A percentile compares a stretch with the other conserved stretches of the same genome.
These are phyloP conservation scores for Aspergillus awamori DNA, from an alignment of 2,329 filamentous ascomycete genomes.

Conservation along the genomic window DNA sequence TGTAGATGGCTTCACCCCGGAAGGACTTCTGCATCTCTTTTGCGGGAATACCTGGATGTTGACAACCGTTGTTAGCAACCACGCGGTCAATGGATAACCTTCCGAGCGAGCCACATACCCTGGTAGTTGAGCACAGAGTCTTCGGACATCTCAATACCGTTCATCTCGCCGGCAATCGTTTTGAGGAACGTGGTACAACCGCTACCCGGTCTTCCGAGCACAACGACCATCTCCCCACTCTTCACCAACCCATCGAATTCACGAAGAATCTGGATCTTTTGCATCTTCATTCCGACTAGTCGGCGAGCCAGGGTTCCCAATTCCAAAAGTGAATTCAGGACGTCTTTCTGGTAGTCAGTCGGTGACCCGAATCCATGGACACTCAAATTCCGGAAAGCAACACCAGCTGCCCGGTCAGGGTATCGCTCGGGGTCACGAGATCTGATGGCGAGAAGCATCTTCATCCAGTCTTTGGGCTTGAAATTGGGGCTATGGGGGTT, in stretches of 20 bases:
- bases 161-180: conserved; percentile 77
- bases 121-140: conserved; percentile 30
- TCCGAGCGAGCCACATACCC: background rate
- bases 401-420: conserved; percentile 52
- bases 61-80: background rate
- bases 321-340: conserved; percentile 59
- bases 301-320: conserved; percentile 40
- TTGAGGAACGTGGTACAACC: conserved; percentile 82
- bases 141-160: conserved; percentile 66
- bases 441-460: conserved; percentile 23
- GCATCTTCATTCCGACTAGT: conserved; percentile 19
- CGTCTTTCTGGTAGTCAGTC: conserved; percentile 68
- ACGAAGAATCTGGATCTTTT: conserved; percentile 54
- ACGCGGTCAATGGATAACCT: too few relatives aligned
- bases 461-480: conserved; percentile 26
- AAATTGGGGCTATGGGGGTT: conserved; percentile 27
- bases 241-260: conserved; percentile 63
- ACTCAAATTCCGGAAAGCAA: conserved; percentile 65
- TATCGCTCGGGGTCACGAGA: conserved; percentile 24
- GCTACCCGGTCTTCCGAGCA: conserved; percentile 44
- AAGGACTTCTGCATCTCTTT: conserved; percentile 64
- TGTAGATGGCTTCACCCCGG: conserved; percentile 84
- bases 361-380: conserved; percentile 68
- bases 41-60: conserved; percentile 33
- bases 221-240: conserved; percentile 56